phyloP scores from a whole-genome alignment of 2,329 filamentous ascomycete species.

The Arthrobotrys sinensis region DNA sequence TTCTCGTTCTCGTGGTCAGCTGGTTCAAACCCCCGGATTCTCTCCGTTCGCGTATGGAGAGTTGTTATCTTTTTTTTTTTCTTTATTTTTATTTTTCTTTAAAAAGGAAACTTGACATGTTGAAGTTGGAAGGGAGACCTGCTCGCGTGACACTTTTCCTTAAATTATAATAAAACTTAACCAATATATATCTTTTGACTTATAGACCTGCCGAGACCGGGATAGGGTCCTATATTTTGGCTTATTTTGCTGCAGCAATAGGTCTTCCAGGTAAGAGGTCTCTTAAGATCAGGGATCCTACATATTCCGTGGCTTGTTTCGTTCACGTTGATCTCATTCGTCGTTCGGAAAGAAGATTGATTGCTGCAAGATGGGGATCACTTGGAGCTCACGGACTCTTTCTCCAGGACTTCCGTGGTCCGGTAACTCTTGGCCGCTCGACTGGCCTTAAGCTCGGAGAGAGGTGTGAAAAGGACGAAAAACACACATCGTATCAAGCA shows the following conservation, averaged over 20 bases:
- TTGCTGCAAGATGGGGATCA: constrained; percentile 3
- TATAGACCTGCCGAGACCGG: constrained; percentile 36
- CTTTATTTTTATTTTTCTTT: background rate
- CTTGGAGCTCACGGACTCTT: background rate
- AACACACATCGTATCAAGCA: too few species aligned
- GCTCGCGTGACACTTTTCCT: constrained; percentile 16
- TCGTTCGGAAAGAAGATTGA: background rate
- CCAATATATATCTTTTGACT: background rate
- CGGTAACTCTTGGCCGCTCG: background rate
- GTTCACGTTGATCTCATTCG: background rate
- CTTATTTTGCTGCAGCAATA: too few species aligned
- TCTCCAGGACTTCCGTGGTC: too few species aligned
- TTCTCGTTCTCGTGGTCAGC: constrained; percentile 39
- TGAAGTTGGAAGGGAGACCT: background rate
- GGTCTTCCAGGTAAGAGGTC: too few species aligned
- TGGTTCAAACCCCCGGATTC: constrained; percentile 23
- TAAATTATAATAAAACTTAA: background rate
- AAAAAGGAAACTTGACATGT: background rate
- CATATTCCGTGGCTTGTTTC: too few species aligned
- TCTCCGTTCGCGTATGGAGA: constrained; percentile 36
- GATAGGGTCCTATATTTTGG: background rate
- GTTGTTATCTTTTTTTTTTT: background rate
- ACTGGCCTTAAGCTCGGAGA: background rate
- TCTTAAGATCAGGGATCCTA: too few species aligned
- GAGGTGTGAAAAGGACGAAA: too few species aligned